phyloP scores from a whole-genome alignment of 257 asterid species.

The Fraxinus americana region DNA sequence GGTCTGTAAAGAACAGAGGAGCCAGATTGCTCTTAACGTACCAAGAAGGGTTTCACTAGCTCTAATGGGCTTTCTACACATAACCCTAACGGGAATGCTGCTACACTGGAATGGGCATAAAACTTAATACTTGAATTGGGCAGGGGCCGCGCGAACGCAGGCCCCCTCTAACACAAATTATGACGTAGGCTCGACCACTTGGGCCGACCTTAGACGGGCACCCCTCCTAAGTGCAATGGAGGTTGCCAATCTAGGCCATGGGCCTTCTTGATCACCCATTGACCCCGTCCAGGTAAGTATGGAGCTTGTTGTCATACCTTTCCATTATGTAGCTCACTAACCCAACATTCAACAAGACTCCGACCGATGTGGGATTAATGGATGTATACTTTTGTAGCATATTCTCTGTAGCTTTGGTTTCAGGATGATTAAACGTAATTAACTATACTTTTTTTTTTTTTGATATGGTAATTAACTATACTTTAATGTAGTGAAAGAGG shows the following conservation, averaged over 20 bases:
- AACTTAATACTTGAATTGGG: background rate
- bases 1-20: too few species aligned
- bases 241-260: constrained; percentile 41
- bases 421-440: background rate
- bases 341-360: background rate
- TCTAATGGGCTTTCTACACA: too few species aligned
- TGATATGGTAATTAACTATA: too few species aligned
- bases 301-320: background rate
- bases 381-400: too few species aligned
- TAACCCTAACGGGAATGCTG: too few species aligned
- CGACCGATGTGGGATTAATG: background rate
- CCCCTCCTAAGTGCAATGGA: constrained; percentile 25
- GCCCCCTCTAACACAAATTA: constrained; percentile 27
- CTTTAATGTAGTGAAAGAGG: background rate
- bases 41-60: too few species aligned
- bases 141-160: constrained; percentile 26
- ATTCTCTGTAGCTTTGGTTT: too few species aligned
- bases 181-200: constrained; percentile 18
- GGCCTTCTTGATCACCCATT: constrained; percentile 30
- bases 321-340: background rate
- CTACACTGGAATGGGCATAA: background rate
- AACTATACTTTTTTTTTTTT: too few species aligned
- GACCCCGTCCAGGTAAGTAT: constrained; percentile 51
- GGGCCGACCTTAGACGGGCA: constrained; percentile 3
- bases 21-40: too few species aligned